A percentile compares a stretch with the other conserved stretches of the same genome.
Conservation (phyloP, 208 protist species). For the Acanthamoeba rhysodes region DNA sequence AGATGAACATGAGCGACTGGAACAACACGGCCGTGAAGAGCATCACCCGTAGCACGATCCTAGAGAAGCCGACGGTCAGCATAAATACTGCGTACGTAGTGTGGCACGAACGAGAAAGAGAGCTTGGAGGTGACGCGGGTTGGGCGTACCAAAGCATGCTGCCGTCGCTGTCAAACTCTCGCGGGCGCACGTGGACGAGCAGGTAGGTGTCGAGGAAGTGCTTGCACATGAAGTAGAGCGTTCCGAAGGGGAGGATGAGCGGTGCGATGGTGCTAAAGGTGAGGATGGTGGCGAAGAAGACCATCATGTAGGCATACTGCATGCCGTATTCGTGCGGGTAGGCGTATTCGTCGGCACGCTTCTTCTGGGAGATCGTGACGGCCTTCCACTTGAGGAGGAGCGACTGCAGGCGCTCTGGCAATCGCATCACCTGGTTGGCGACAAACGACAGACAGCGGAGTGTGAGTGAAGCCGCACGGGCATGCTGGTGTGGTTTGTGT, state of each 20-base stretch:
- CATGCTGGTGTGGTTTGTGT: neutral
- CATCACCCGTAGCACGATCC: conserved; percentile 59
- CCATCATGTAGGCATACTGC: conserved; percentile 75
- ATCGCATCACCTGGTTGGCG: conserved; percentile 47
- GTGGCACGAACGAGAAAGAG: too few species aligned
- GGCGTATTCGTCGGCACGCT: conserved; percentile 44
- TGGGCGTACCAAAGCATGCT: conserved; percentile 68
- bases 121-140: neutral
- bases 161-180: conserved; percentile 73
- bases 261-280: conserved; percentile 69
- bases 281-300: conserved; percentile 74
- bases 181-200: conserved; percentile 64
- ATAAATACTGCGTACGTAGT: neutral
- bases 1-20: conserved; percentile 55
- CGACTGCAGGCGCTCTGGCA: conserved; percentile 65
- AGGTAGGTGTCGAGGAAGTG: conserved; percentile 73
- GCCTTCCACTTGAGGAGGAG: conserved; percentile 64
- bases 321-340: conserved; percentile 76
- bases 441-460: neutral
- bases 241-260: conserved; percentile 70
- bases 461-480: neutral
- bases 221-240: conserved; percentile 72
- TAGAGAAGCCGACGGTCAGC: neutral
- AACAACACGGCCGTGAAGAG: conserved; percentile 58
- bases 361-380: conserved; percentile 56